Base-by-base conservation (phyloP, 345 rosid genomes). In the Aquilaria sinensis region DNA sequence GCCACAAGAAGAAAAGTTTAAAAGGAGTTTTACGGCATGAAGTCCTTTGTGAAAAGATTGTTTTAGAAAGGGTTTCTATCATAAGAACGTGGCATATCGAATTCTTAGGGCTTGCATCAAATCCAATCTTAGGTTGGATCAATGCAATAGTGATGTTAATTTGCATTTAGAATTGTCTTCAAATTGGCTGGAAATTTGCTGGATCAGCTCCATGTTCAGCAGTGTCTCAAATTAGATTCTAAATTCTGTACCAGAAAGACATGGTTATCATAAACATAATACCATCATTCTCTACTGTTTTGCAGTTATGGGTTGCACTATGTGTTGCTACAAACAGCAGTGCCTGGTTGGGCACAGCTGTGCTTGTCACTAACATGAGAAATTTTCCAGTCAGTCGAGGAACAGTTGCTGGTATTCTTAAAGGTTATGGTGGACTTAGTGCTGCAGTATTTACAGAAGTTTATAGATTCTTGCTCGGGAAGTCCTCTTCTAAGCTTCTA, bases 351-450 rank as follows among this genome's bases (percentile, higher is more conserved):
- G 61, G 74, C 76, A 84, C 89, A 12, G 87, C 93, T 16, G 69
- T 77, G 37, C 79, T 87, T 15, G 93, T 87, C 15, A 84, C 84
- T 15, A 84, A 84, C 76, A 87, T 87, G 93, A 78, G 93, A 64
- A 87, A 87, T 75, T 87, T 87, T 67, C 87, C 89, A 9, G 61
- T 74, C 7, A 82, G 76, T 67, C 68, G 87, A 63, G 93, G 89
- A 63, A 80, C 80, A 0, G 85, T 87, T 5, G 84, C 89, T 43
- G 87, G 87, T 31, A 80, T 84, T 69, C 85, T 84, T 58, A 87
- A 87, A 70, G 87, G 93, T 48, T 87, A 82, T 57, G 74, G 74
- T 5, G 93, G 89, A 11, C 77, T 87, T 41, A 77, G 87, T 61
- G 89, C 89, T 41, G 87, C 84, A 4, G 87, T 87, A 9, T 87